Conservation (phyloP, 805 yeast species). For the Ogataea henricii region DNA sequence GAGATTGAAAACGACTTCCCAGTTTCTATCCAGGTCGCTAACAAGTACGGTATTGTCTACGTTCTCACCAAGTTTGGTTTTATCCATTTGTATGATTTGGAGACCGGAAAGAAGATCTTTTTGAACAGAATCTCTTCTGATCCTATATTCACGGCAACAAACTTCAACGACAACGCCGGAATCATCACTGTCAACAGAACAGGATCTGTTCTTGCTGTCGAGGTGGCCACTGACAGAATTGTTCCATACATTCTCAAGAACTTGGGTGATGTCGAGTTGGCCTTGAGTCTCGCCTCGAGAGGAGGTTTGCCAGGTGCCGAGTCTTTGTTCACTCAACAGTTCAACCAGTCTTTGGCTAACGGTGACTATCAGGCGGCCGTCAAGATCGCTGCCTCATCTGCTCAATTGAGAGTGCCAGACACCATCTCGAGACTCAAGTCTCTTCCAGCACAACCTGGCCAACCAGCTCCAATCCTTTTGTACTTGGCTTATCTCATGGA, state of each 20-base stretch:
- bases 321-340: constrained; percentile 84
- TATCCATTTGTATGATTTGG: constrained; percentile 92
- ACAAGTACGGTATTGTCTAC: constrained; percentile 83
- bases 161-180: constrained; percentile 75
- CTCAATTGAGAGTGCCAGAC: constrained; percentile 88
- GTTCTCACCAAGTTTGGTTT: constrained; percentile 94
- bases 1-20: constrained; percentile 98
- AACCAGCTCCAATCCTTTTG: constrained; percentile 89
- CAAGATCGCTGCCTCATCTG: constrained; percentile 93
- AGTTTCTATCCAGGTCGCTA: constrained; percentile 82
- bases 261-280: constrained; percentile 82
- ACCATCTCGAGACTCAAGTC: constrained; percentile 91
- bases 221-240: constrained; percentile 78
- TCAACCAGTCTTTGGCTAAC: constrained; percentile 75
- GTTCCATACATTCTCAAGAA: constrained; percentile 88
- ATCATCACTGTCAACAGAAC: constrained; percentile 89
- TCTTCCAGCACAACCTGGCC: constrained; percentile 90
- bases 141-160: constrained; percentile 87
- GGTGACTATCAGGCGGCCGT: constrained; percentile 95
- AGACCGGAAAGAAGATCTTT: constrained; percentile 87
- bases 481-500: constrained; percentile 90
- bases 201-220: constrained; percentile 94
- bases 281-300: constrained; percentile 85
- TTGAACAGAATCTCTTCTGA: constrained; percentile 96
- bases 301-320: constrained; percentile 99